Percentiles rank a stretch among this genome's conserved stretches.
These are phyloP conservation scores for Trichoderma erinaceum DNA, from an alignment of 495 filamentous ascomycete species.

Conservation along the genomic window DNA sequence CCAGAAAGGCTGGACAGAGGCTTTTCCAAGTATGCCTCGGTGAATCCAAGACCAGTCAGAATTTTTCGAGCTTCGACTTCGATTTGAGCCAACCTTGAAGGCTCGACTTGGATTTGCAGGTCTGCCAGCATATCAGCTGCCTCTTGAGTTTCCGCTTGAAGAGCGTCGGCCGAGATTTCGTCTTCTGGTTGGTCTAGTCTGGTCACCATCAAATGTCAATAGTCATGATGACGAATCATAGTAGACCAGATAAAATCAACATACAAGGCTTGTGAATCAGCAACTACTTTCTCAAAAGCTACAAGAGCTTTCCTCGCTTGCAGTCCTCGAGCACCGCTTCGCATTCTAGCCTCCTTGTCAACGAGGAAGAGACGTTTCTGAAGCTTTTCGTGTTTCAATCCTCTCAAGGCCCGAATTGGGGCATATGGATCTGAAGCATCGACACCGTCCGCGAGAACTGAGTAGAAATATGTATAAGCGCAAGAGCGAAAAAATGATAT, in stretches of 20 bases:
- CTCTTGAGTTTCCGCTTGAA: slow-evolving; percentile 55
- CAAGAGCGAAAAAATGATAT: neutral
- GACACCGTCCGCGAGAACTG: slow-evolving; percentile 32
- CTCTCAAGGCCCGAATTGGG: slow-evolving; percentile 53
- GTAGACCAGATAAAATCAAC: slow-evolving; percentile 12
- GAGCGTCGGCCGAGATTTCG: slow-evolving; percentile 45
- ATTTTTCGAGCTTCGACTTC: slow-evolving; percentile 58
- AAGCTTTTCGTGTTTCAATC: slow-evolving; percentile 52
- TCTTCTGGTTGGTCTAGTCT: slow-evolving; percentile 51
- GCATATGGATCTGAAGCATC: slow-evolving; percentile 44
- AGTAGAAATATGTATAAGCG: slow-evolving; percentile 34
- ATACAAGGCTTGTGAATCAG: slow-evolving; percentile 48
- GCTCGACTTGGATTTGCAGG: slow-evolving; percentile 53
- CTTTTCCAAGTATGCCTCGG: slow-evolving; percentile 48
- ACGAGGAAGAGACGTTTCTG: slow-evolving; percentile 57
- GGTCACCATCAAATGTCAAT: neutral
- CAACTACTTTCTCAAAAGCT: slow-evolving; percentile 56
- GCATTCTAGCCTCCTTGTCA: slow-evolving; percentile 63
- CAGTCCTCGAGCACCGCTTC: slow-evolving; percentile 66
- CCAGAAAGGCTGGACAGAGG: slow-evolving; percentile 63
- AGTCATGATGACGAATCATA: neutral
- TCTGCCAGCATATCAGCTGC: slow-evolving; percentile 58
- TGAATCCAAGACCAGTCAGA: slow-evolving; percentile 67
- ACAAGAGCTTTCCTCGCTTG: slow-evolving; percentile 65
- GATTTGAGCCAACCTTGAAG: slow-evolving; percentile 42